phyloP scores from a whole-genome alignment of 306 rosid genomes.

The Prunus salicina region DNA sequence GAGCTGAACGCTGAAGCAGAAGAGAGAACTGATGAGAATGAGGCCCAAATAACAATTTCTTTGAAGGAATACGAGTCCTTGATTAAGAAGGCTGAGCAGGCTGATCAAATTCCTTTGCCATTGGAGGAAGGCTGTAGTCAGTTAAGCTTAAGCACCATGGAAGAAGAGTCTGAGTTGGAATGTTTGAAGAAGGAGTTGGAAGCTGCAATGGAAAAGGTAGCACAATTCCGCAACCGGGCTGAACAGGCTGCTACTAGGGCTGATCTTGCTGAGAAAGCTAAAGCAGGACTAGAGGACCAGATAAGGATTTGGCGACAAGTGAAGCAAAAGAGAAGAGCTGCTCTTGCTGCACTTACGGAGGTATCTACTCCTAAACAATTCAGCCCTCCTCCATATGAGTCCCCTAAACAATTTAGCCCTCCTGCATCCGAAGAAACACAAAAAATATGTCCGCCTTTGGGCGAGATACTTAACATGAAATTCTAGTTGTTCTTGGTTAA shows the following conservation, averaged over 20 bases:
- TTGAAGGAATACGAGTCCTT: constrained; percentile 29
- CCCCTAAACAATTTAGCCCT: constrained; percentile 35
- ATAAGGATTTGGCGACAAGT: constrained; percentile 54
- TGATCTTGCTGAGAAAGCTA: constrained; percentile 77
- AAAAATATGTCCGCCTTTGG: constrained; percentile 38
- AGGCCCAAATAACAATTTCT: constrained; percentile 27
- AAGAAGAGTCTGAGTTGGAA: constrained; percentile 39
- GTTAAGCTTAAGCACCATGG: not conserved
- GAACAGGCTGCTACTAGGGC: constrained; percentile 83
- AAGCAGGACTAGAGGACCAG: constrained; percentile 54
- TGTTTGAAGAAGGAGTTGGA: constrained; percentile 58
- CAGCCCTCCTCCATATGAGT: constrained; percentile 31
- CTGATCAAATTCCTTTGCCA: constrained; percentile 18
- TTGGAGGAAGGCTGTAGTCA: constrained; percentile 16
- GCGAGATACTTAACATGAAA: constrained; percentile 67
- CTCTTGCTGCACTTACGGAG: constrained; percentile 49
- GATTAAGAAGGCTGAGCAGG: constrained; percentile 23
- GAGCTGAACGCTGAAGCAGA: constrained; percentile 19
- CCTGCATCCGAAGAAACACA: constrained; percentile 30
- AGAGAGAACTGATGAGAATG: constrained; percentile 23
- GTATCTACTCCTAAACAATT: constrained; percentile 39
- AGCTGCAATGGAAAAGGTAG: constrained; percentile 47
- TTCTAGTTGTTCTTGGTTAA: constrained; percentile 27
- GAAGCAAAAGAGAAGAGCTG: constrained; percentile 55
- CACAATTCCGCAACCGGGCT: constrained; percentile 59